These are phyloP conservation scores for Diospyros kaki DNA, from an alignment of 148 eudicot species.

Conservation along the genomic window DNA sequence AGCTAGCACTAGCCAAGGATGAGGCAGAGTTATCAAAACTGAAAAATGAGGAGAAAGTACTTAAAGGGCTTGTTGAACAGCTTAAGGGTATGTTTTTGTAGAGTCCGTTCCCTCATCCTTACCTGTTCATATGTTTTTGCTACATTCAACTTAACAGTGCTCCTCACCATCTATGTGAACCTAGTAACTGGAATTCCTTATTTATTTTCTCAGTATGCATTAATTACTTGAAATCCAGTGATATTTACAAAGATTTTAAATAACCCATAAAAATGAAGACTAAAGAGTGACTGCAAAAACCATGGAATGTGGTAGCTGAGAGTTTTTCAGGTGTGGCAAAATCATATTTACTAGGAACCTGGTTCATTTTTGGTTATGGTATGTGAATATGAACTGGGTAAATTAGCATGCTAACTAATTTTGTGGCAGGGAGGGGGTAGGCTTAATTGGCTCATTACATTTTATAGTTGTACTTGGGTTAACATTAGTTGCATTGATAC, in stretches of 20 bases:
- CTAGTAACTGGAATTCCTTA: background rate
- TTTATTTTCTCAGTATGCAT: background rate
- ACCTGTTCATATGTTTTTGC: background rate
- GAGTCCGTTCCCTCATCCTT: background rate
- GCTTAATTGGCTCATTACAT: no score
- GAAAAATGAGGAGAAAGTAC: conserved; percentile 74
- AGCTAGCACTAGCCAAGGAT: conserved; percentile 63
- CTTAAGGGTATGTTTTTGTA: conserved; percentile 60
- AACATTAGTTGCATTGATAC: no score
- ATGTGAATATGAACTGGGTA: no score
- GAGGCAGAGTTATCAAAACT: conserved; percentile 74
- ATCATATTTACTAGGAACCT: no score
- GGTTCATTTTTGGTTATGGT: no score
- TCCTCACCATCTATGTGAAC: background rate
- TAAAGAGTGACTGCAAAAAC: no score
- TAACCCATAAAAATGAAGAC: no score
- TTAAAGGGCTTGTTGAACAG: conserved; percentile 74
- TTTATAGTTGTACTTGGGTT: no score
- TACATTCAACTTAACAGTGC: background rate
- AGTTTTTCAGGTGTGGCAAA: no score
- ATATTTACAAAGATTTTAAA: background rate
- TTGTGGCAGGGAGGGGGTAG: no score
- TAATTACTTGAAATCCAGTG: background rate
- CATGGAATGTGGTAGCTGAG: no score
- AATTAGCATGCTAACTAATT: no score